Percentiles rank a stretch among this genome's conserved stretches.
Conservation (phyloP, 257 asterid species). For the Eucommia ulmoides region DNA sequence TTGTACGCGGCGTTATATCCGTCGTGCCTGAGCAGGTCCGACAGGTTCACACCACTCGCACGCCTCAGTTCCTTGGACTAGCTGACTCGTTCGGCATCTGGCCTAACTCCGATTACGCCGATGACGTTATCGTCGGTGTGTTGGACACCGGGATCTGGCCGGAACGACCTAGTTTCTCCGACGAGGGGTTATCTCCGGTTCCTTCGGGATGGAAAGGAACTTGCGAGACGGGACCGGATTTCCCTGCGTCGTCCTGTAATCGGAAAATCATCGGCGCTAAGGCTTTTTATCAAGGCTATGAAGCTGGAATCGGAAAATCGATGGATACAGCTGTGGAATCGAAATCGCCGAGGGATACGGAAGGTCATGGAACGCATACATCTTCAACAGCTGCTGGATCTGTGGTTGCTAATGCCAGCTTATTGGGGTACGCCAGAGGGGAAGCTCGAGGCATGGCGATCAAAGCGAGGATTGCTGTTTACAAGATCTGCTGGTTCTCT, state of each 20-base stretch:
- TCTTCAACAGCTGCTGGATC: conserved; percentile 93
- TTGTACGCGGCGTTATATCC: conserved; percentile 43
- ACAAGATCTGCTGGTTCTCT: conserved; percentile 64
- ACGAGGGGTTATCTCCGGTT: conserved; percentile 46
- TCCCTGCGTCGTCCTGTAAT: conserved; percentile 47
- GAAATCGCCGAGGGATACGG: conserved; percentile 74
- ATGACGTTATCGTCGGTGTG: conserved; percentile 69
- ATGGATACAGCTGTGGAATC: conserved; percentile 34
- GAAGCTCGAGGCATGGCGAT: conserved; percentile 92
- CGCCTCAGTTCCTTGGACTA: conserved; percentile 62
- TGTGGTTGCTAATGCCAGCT: conserved; percentile 53
- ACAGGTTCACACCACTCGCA: conserved; percentile 67
- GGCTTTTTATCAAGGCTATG: conserved; percentile 55
- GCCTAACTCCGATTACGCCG: conserved; percentile 81
- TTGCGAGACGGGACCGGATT: conserved; percentile 48
- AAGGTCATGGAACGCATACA: conserved; percentile 97
- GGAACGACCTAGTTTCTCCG: conserved; percentile 75
- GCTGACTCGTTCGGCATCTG: conserved; percentile 65
- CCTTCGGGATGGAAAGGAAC: conserved; percentile 74
- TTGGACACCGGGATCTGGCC: conserved; percentile 98
- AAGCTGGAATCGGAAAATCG: conserved; percentile 23
- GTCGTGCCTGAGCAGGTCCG: conserved; percentile 58
- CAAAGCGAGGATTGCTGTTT: conserved; percentile 77
- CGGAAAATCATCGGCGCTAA: conserved; percentile 68
- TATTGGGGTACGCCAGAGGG: conserved; percentile 60